Evolutionary conservation across 345 rosid species (phyloP), one percentile per base, ranked within the genome.

Genomic region (Cardamine chenopodiifolia): DNA sequence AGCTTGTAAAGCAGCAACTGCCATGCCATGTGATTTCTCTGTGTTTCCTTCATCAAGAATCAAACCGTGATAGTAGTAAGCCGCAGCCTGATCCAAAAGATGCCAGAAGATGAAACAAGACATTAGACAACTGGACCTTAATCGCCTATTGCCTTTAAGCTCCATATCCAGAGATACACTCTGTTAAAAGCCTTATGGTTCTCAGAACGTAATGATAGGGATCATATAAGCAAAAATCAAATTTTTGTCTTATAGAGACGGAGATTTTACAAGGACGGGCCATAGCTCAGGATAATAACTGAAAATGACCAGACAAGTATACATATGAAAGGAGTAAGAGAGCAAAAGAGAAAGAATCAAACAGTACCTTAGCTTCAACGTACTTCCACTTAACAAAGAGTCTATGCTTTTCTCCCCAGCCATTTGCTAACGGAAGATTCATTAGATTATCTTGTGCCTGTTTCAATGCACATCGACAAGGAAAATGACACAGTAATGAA

Each of bases 21-120:
- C 97, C 98, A 92, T 96, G 56, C 94, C 93, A 66, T 90, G 99
- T 63, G 88, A 88, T 79, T 90, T 92, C 84, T 96, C 98, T 2
- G 99, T 92, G 83, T 89, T 92, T 58, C 98, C 98, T 79, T 92
- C 99, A 20, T 96, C 98, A 72, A 96, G 95, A 72, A 96, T 90
- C 84, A 96, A 75, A 68, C 99, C 99, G 50, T 96, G 99, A 81
- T 96, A 96, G 79, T 92, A 96, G 84, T 96, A 96, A 60, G 99
- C 99, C 54, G 93, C 99, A 73, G 96, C 96, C 99, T 92, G 91
- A 60, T 80, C 63, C 56, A 61, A 80, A 50, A n/a, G 50, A 14
- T 55, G 44, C 2, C 68, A 42, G 19, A 66, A 26, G 48, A 66
- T 39, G 42, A 57, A 19, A 70, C 63, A 8, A 12, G 57, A 55